Percentiles rank a stretch among this genome's conserved stretches.
phyloP scores from a whole-genome alignment of 228 moss, liverwort and hornwort species.

The Sphagnum magellanicum region DNA sequence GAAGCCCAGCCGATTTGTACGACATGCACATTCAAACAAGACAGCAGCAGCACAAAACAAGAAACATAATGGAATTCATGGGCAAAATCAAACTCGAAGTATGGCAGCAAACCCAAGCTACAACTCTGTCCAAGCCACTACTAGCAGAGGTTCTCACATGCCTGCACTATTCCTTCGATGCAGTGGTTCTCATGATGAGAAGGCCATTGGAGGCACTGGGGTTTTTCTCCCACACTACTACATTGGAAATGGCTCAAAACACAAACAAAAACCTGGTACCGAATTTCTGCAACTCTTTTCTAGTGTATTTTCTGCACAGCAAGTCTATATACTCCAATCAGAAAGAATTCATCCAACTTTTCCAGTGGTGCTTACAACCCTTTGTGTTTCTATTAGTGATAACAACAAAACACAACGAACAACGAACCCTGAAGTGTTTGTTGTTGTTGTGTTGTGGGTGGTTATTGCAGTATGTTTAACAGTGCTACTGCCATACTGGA shows the following conservation, averaged over 20 bases:
- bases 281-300: neutral
- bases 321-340: too few relatives aligned
- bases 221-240: constrained; percentile 67
- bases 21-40: too few relatives aligned
- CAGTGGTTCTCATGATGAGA: constrained; percentile 53
- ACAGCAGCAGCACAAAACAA: too few relatives aligned
- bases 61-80: too few relatives aligned
- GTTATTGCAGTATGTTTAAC: constrained; percentile 42
- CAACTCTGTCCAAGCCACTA: neutral
- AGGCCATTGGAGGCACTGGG: constrained; percentile 55
- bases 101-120: too few relatives aligned
- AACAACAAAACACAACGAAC: too few relatives aligned
- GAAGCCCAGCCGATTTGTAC: too few relatives aligned
- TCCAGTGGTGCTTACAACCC: neutral
- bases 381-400: neutral
- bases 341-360: neutral
- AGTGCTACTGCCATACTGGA: constrained; percentile 42
- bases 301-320: neutral
- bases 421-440: neutral
- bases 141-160: constrained; percentile 70
- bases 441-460: neutral
- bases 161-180: constrained; percentile 76
- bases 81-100: too few relatives aligned
- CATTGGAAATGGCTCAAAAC: constrained; percentile 26
- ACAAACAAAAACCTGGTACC: constrained; percentile 60